phyloP scores from a whole-genome alignment of 1,284 basidiomycete genomes.

The Taiwanofungus camphoratus region DNA sequence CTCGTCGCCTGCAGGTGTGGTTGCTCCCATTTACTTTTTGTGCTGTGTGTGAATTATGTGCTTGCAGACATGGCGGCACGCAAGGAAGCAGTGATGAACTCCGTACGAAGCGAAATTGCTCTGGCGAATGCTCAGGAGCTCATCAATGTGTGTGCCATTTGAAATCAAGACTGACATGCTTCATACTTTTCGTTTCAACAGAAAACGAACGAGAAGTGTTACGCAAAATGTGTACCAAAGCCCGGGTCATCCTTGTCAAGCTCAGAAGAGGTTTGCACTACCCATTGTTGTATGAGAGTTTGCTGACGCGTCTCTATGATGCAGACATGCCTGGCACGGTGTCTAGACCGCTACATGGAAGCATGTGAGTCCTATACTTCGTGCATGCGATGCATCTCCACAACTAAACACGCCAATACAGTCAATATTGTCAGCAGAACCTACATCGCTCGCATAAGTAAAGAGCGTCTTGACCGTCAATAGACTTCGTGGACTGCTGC shows the following conservation, averaged over 20 bases:
- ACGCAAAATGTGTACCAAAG: slow-evolving; percentile 72
- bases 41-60: not conserved
- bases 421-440: slow-evolving; percentile 71
- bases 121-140: slow-evolving; percentile 77
- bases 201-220: slow-evolving; percentile 79
- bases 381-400: not conserved
- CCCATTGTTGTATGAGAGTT: not conserved
- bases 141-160: slow-evolving; percentile 54
- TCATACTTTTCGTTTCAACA: slow-evolving; percentile 22
- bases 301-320: not conserved
- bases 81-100: slow-evolving; percentile 68
- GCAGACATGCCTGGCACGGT: slow-evolving; percentile 69
- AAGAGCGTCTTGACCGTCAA: slow-evolving; percentile 38
- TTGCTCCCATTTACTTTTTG: not conserved
- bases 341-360: slow-evolving; percentile 80
- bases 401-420: slow-evolving; percentile 23
- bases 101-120: slow-evolving; percentile 66
- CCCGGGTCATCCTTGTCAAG: slow-evolving; percentile 63
- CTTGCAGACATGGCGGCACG: slow-evolving; percentile 47
- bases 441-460: slow-evolving; percentile 54
- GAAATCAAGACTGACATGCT: no score
- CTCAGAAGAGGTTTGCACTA: slow-evolving; percentile 61
- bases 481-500: not conserved
- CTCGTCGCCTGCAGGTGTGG: slow-evolving; percentile 12
- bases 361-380: slow-evolving; percentile 58